Percentiles rank a stretch among this genome's conserved stretches.
These are phyloP conservation scores for Lachnellula suecica DNA, from an alignment of 2,329 filamentous ascomycete genomes.

Conservation along the genomic window DNA sequence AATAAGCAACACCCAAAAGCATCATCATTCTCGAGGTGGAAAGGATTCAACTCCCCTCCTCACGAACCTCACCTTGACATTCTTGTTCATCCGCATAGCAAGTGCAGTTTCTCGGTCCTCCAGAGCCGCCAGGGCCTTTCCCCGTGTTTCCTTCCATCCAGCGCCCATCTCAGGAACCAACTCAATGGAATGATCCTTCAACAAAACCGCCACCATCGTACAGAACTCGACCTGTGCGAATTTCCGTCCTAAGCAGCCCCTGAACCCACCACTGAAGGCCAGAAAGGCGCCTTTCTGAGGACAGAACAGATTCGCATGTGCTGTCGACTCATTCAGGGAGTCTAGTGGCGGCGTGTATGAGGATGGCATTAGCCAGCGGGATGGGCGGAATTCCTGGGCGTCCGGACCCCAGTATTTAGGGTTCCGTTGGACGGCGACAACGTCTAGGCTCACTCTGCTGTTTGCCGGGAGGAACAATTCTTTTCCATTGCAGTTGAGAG, in stretches of 20 bases:
- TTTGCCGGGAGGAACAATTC: slow-evolving; percentile 10
- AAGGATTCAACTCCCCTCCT: slow-evolving; percentile 19
- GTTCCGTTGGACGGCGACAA: slow-evolving; percentile 13
- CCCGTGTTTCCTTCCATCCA: slow-evolving; percentile 13
- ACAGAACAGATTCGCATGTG: slow-evolving; percentile 10
- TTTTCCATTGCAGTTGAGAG: slow-evolving; percentile 7
- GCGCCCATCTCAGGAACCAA: slow-evolving; percentile 14
- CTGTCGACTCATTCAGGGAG: slow-evolving; percentile 11
- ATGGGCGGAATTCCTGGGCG: slow-evolving; percentile 10
- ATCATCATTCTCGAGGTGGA: slow-evolving; percentile 3
- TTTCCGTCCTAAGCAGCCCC: slow-evolving; percentile 37
- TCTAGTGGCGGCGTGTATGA: slow-evolving; percentile 13
- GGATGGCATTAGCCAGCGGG: slow-evolving; percentile 18
- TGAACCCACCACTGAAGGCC: slow-evolving; percentile 31
- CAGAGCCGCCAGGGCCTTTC: slow-evolving; percentile 12
- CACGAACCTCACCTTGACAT: slow-evolving; percentile 23
- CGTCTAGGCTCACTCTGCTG: slow-evolving; percentile 12
- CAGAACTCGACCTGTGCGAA: slow-evolving; percentile 35
- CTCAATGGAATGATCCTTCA: slow-evolving; percentile 19
- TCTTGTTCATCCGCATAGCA: slow-evolving; percentile 17
- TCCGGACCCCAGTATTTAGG: slow-evolving; percentile 13
- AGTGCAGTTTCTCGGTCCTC: slow-evolving; percentile 12
- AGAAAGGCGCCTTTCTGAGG: slow-evolving; percentile 32
- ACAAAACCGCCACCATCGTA: slow-evolving; percentile 25
- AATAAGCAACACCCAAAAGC: too few species aligned